phyloP scores from a whole-genome alignment of 75 land plant genomes.

The Selaginella tamariscina region DNA sequence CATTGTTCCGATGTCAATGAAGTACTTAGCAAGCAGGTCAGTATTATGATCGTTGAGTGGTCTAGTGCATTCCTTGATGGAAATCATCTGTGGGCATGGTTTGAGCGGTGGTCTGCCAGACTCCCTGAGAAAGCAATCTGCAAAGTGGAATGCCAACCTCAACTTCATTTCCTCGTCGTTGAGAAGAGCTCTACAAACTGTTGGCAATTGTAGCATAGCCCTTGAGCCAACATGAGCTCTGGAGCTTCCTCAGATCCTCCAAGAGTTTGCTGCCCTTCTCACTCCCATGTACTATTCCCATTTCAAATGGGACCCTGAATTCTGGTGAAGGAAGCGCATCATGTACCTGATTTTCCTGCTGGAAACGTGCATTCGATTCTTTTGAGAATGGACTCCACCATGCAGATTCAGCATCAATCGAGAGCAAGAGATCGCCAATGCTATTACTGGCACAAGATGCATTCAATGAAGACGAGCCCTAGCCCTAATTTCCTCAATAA shows the following conservation, averaged over 20 bases:
- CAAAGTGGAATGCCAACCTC: conserved; percentile 56
- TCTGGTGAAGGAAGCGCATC: background rate
- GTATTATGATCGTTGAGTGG: background rate
- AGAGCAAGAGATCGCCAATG: no score
- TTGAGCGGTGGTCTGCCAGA: conserved; percentile 40
- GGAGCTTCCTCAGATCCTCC: background rate
- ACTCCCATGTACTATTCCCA: background rate
- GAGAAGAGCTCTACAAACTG: conserved; percentile 28
- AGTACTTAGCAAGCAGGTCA: background rate
- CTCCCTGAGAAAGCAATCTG: conserved; percentile 55
- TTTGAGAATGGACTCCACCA: no score
- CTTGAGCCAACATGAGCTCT: background rate
- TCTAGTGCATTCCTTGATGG: conserved; percentile 38
- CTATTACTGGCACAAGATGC: no score
- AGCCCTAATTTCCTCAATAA: no score
- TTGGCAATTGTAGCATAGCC: background rate
- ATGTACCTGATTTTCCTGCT: background rate
- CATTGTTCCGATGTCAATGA: conserved; percentile 5
- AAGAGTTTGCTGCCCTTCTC: background rate
- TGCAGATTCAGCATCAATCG: no score
- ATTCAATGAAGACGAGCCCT: no score
- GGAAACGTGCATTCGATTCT: no score
- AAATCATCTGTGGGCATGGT: conserved; percentile 26
- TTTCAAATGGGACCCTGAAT: background rate
- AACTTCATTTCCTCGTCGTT: conserved; percentile 43